These are phyloP conservation scores for Gossypium turneri DNA, from an alignment of 345 rosid genomes.

Conservation along the genomic window DNA sequence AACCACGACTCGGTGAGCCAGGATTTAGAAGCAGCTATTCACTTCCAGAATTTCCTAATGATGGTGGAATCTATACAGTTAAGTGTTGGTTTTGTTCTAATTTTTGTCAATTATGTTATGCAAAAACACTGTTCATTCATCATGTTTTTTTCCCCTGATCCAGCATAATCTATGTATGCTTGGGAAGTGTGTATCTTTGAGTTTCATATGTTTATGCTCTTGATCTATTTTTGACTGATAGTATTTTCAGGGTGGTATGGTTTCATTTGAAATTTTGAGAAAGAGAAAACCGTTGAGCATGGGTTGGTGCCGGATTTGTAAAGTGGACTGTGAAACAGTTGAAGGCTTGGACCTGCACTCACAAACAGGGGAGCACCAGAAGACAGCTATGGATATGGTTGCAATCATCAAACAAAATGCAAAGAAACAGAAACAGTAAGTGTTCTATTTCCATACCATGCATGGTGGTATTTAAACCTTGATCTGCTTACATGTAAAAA, in stretches of 20 bases:
- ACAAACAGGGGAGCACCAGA: slow-evolving; percentile 72
- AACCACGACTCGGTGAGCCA: slow-evolving; percentile 48
- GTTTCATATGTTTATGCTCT: slow-evolving; percentile 6
- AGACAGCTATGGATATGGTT: slow-evolving; percentile 65
- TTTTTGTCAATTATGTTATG: neutral
- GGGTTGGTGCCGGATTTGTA: slow-evolving; percentile 46
- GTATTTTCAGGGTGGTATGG: slow-evolving; percentile 39
- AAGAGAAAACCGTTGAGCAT: slow-evolving; percentile 4
- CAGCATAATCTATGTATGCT: neutral
- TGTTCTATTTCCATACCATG: neutral
- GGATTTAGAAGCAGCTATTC: slow-evolving; percentile 59
- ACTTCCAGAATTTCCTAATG: slow-evolving; percentile 33
- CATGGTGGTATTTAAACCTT: slow-evolving; percentile 4
- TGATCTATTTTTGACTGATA: slow-evolving; percentile 9
- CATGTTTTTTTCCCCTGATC: neutral
- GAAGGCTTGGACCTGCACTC: slow-evolving; percentile 72
- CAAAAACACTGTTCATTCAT: neutral
- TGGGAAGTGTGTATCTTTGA: neutral
- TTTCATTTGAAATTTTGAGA: slow-evolving; percentile 45
- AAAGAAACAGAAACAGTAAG: slow-evolving; percentile 67
- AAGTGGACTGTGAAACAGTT: slow-evolving; percentile 68
- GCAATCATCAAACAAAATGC: slow-evolving; percentile 55
- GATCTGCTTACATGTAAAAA: neutral
- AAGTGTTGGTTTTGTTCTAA: slow-evolving; percentile 24
- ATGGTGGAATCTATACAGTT: slow-evolving; percentile 50